phyloP scores from a whole-genome alignment of 2,329 filamentous ascomycete genomes.

The Bertia moriformis region DNA sequence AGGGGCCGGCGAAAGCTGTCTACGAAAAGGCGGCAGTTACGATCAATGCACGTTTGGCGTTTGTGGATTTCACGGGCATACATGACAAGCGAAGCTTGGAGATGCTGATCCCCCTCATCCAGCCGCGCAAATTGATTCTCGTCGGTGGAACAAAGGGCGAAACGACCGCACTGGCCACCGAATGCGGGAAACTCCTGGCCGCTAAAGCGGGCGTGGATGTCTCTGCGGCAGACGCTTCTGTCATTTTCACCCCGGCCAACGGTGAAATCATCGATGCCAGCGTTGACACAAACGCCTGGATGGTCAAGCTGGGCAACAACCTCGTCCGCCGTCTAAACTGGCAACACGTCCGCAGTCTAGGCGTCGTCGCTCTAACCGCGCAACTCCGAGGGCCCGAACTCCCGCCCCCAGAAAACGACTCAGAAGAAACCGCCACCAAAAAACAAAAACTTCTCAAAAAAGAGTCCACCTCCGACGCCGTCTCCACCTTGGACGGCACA shows the following conservation, averaged over 20 bases:
- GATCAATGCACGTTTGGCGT: constrained; percentile 64
- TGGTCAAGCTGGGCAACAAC: constrained; percentile 72
- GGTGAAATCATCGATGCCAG: constrained; percentile 71
- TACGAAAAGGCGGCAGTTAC: constrained; percentile 47
- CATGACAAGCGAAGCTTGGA: constrained; percentile 88
- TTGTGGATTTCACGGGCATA: constrained; percentile 80
- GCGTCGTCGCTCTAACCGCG: constrained; percentile 85
- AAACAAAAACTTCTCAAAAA: not conserved
- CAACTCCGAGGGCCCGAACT: constrained; percentile 21
- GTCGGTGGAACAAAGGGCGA: constrained; percentile 68
- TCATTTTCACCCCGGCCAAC: constrained; percentile 71
- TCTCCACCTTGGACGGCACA: not conserved
- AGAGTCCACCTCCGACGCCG: not conserved
- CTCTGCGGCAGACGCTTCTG: constrained; percentile 31
- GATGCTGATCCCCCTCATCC: constrained; percentile 87
- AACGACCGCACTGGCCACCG: constrained; percentile 62
- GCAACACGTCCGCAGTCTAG: constrained; percentile 82
- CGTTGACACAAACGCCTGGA: constrained; percentile 95
- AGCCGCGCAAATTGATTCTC: constrained; percentile 88
- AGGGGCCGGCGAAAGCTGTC: constrained; percentile 63
- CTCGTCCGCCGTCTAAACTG: constrained; percentile 80
- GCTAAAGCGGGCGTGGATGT: constrained; percentile 23
- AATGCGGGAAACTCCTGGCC: constrained; percentile 59
- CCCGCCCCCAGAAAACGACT: not conserved
- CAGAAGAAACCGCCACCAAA: not conserved